Conservation (phyloP, 2,329 filamentous ascomycete species). For the Cladosporium sp. region DNA sequence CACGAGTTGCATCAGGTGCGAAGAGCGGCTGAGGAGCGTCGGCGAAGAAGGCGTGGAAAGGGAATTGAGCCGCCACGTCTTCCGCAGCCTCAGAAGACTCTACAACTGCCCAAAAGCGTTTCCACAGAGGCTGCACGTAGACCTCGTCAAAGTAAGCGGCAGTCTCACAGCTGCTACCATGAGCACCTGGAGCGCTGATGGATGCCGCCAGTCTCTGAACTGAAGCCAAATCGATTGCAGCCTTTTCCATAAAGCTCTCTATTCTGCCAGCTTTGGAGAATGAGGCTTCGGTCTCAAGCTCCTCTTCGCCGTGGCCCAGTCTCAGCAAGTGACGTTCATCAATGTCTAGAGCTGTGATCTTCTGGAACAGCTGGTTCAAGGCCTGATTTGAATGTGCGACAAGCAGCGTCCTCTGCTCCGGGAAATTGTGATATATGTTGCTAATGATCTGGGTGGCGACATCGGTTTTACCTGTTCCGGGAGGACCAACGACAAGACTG, state of each 20-base stretch:
- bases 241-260: conserved; percentile 90
- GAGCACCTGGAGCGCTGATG: conserved; percentile 84
- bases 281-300: conserved; percentile 76
- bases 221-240: conserved; percentile 71
- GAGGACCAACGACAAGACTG: conserved; percentile 89
- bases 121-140: conserved; percentile 85
- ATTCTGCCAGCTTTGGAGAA: conserved; percentile 95
- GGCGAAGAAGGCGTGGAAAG: conserved; percentile 83
- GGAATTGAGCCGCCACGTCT: conserved; percentile 70
- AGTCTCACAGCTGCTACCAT: conserved; percentile 93
- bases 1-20: conserved; percentile 59
- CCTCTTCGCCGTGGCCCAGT: conserved; percentile 92
- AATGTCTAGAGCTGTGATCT: conserved; percentile 94
- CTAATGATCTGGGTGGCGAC: conserved; percentile 98
- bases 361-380: conserved; percentile 94
- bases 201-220: conserved; percentile 82
- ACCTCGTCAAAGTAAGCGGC: conserved; percentile 95
- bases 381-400: conserved; percentile 98
- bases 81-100: conserved; percentile 51
- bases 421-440: conserved; percentile 98
- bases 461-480: conserved; percentile 98
- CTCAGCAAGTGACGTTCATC: conserved; percentile 91
- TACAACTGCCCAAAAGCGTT: conserved; percentile 68
- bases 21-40: conserved; percentile 86
- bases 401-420: conserved; percentile 82